These are phyloP conservation scores for Elongisporangium undulatum DNA, from an alignment of 352 stramenopile genomes.

Conservation along the genomic window DNA sequence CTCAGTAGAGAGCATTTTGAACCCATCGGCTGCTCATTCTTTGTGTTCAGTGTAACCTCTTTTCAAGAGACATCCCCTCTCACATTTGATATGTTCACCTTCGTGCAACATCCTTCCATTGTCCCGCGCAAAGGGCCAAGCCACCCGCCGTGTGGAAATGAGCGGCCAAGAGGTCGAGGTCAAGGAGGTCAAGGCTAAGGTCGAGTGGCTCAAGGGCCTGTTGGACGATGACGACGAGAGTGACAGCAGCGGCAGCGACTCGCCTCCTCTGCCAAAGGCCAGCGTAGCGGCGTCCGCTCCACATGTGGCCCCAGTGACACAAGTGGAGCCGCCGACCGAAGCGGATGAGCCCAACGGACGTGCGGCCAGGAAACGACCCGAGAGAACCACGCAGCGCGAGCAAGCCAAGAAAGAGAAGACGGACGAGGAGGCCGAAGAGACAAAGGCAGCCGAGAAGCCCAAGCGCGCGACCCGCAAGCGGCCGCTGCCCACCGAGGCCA, in stretches of 20 bases:
- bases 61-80: not conserved
- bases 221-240: slow-evolving; percentile 14
- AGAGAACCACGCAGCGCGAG: not conserved
- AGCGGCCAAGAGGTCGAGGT: slow-evolving; percentile 21
- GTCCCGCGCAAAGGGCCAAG: not conserved
- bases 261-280: slow-evolving; percentile 1
- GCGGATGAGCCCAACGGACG: not conserved
- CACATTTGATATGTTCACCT: slow-evolving; percentile 6
- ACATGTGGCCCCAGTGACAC: not conserved
- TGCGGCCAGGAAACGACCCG: not conserved
- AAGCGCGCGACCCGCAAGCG: not conserved
- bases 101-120: slow-evolving; percentile 5
- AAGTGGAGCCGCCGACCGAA: not conserved
- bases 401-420: not conserved
- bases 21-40: not conserved
- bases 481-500: not conserved
- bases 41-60: not conserved
- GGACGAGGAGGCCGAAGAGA: not conserved
- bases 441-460: not conserved
- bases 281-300: not conserved
- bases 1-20: not conserved
- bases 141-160: slow-evolving; percentile 14
- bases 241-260: slow-evolving; percentile 3
- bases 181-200: slow-evolving; percentile 5
- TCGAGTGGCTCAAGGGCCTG: slow-evolving; percentile 6